Evolutionary conservation across 768 basidiomycete genomes (phyloP).

Genomic region (Mycena olivaceomarginata): DNA sequence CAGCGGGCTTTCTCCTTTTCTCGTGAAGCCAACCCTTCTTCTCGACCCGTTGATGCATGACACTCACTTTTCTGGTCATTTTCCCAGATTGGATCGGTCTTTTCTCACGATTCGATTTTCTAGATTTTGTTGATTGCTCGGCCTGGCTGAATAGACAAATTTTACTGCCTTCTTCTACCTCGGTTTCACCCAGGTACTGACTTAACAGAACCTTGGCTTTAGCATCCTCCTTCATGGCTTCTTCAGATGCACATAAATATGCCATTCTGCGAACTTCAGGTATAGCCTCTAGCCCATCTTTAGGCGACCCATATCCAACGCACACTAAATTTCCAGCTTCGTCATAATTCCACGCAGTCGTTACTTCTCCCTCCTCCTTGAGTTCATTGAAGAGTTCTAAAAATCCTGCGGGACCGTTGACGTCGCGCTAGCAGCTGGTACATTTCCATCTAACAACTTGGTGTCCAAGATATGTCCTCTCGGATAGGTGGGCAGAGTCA

Average conservation of each 20-base stretch:
- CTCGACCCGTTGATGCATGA: too few relatives aligned
- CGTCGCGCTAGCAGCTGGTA: too few relatives aligned
- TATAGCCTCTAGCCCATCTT: background rate
- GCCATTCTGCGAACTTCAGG: background rate
- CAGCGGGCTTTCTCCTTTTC: too few relatives aligned
- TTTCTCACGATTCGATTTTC: background rate
- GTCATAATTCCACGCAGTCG: constrained; percentile 2
- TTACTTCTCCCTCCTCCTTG: background rate
- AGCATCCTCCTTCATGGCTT: background rate
- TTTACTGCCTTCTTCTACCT: background rate
- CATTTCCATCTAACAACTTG: too few relatives aligned
- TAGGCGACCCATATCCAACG: background rate
- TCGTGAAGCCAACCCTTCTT: too few relatives aligned
- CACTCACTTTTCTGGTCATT: too few relatives aligned
- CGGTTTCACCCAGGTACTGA: background rate
- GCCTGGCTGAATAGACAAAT: background rate
- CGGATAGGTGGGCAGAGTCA: background rate
- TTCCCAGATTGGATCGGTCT: too few relatives aligned
- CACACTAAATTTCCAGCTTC: background rate
- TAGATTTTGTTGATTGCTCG: background rate
- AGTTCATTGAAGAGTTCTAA: constrained; percentile 7
- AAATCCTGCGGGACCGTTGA: background rate
- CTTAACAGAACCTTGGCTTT: background rate
- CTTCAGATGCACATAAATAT: background rate
- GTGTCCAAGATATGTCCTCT: background rate